A percentile compares a stretch with the other conserved stretches of the same genome.
These are phyloP conservation scores for Cladophialophora chaetospira DNA, from an alignment of 2,329 filamentous ascomycete species.

Conservation along the genomic window DNA sequence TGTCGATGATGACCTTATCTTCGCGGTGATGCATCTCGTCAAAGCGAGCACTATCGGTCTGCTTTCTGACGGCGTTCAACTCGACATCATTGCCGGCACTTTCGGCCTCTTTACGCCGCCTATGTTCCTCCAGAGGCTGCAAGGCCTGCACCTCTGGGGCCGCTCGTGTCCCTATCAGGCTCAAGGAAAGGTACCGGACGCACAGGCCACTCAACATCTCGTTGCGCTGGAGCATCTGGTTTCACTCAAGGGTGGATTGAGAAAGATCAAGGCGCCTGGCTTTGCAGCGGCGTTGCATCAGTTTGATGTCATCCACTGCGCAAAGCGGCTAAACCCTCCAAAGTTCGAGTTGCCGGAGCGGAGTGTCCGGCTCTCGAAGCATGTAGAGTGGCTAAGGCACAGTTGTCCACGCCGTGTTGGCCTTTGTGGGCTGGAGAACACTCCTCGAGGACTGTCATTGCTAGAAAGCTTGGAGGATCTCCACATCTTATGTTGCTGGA, in stretches of 20 bases:
- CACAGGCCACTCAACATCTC: neutral
- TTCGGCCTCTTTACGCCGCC: conserved; percentile 2
- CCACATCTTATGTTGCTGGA: neutral
- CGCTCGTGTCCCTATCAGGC: neutral
- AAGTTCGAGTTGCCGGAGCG: conserved; percentile 1
- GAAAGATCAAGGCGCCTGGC: neutral
- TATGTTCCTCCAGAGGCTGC: neutral
- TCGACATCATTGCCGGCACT: neutral
- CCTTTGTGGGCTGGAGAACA: neutral
- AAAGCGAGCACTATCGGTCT: neutral
- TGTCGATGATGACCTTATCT: conserved; percentile 7
- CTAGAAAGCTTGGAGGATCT: conserved; percentile 1
- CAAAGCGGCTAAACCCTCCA: neutral
- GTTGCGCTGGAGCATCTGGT: conserved; percentile 1
- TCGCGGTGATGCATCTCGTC: conserved; percentile 11
- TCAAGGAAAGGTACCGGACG: neutral
- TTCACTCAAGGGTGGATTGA: conserved; percentile 2
- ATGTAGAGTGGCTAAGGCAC: neutral
- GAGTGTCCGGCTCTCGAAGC: neutral
- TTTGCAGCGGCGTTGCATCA: conserved; percentile 11
- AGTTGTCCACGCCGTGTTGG: neutral
- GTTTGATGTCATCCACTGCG: conserved; percentile 5
- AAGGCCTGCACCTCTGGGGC: conserved; percentile 10
- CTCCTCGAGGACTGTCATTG: neutral
- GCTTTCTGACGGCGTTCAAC: neutral